These are phyloP conservation scores for Gossypium trilobum DNA, from an alignment of 441 rosid species.

Conservation along the genomic window DNA sequence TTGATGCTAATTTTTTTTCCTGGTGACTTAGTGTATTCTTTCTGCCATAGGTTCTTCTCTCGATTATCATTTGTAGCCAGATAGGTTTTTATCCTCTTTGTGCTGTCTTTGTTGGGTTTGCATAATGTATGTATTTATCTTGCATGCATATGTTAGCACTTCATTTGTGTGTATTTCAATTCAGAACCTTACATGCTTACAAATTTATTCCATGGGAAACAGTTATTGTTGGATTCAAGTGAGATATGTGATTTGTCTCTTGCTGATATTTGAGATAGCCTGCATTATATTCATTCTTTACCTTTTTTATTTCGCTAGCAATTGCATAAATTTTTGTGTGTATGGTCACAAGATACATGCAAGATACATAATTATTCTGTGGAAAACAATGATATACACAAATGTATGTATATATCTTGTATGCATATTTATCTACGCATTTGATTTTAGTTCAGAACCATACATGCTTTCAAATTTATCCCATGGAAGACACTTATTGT, in stretches of 20 bases:
- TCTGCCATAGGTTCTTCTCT: too few relatives aligned
- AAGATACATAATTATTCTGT: background rate
- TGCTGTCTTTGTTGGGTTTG: background rate
- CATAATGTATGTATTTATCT: background rate
- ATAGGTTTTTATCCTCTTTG: background rate
- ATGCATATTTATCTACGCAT: background rate
- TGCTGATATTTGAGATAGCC: background rate
- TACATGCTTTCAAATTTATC: background rate
- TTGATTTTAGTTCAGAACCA: background rate
- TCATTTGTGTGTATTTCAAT: background rate
- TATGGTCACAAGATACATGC: background rate
- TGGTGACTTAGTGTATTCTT: too few relatives aligned
- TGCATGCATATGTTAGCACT: background rate
- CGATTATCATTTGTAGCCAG: too few relatives aligned
- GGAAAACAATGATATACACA: slow-evolving; percentile 29
- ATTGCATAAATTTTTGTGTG: slow-evolving; percentile 36
- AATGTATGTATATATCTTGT: background rate
- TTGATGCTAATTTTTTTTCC: too few relatives aligned
- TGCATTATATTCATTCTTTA: background rate
- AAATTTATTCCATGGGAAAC: background rate
- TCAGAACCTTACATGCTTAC: background rate
- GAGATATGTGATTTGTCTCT: background rate
- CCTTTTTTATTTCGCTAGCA: slow-evolving; percentile 49
- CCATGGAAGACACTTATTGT: background rate
- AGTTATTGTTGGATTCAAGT: background rate